These are phyloP conservation scores for Meyerozyma smithsonii DNA, from an alignment of 1,139 yeast species.

Conservation along the genomic window DNA sequence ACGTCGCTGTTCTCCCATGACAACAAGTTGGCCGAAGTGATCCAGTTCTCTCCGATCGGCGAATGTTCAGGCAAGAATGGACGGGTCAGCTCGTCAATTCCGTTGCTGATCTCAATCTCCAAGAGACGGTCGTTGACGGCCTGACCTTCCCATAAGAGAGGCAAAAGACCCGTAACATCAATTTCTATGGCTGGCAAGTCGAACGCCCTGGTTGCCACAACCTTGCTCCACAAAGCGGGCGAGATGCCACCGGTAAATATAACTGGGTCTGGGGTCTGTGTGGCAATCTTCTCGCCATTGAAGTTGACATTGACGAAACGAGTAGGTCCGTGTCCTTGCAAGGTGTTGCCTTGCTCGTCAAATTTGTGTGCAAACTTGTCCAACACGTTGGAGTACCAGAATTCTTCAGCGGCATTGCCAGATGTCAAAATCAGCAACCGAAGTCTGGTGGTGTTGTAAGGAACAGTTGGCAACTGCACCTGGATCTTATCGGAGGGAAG, in stretches of 20 bases:
- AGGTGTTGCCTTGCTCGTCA: slow-evolving; percentile 25
- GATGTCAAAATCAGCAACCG: slow-evolving; percentile 59
- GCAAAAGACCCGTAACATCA: slow-evolving; percentile 65
- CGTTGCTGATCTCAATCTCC: slow-evolving; percentile 54
- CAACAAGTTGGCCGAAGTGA: slow-evolving; percentile 59
- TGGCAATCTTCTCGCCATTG: slow-evolving; percentile 45
- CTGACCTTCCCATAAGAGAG: slow-evolving; percentile 49
- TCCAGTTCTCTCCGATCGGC: slow-evolving; percentile 60
- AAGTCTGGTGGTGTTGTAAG: slow-evolving; percentile 52
- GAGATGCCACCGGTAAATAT: slow-evolving; percentile 76
- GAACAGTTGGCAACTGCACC: slow-evolving; percentile 35
- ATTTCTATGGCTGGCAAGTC: slow-evolving; percentile 63
- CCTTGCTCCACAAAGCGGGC: slow-evolving; percentile 75
- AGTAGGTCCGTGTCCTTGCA: slow-evolving; percentile 61
- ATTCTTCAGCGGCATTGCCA: slow-evolving; percentile 78
- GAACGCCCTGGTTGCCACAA: slow-evolving; percentile 68
- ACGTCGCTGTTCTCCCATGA: slow-evolving; percentile 52
- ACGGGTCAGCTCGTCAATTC: slow-evolving; percentile 38
- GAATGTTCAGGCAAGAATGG: slow-evolving; percentile 13
- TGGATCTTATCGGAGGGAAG: slow-evolving; percentile 37
- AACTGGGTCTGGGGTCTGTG: slow-evolving; percentile 53
- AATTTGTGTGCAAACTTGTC: slow-evolving; percentile 33
- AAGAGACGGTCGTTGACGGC: slow-evolving; percentile 22
- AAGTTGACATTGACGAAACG: slow-evolving; percentile 50
- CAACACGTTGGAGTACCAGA: slow-evolving; percentile 69